Conservation (phyloP, 2,329 filamentous ascomycete species). For the Calonectria pauciramosa region DNA sequence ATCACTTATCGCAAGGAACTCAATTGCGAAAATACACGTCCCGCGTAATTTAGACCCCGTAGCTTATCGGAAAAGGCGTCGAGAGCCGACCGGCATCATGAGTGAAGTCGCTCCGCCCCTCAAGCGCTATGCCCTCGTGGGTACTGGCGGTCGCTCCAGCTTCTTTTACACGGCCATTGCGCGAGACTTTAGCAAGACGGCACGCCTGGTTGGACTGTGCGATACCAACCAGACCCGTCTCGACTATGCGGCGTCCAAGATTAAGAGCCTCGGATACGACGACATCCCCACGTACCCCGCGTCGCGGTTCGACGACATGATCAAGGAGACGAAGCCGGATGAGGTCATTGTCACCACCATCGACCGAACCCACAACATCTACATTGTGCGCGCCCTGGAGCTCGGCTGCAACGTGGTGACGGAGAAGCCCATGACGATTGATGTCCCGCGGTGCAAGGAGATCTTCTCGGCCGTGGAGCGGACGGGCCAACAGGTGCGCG, state of each 20-base stretch:
- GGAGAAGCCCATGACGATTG: conserved; percentile 76
- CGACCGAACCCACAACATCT: conserved; percentile 72
- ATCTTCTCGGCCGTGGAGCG: conserved; percentile 56
- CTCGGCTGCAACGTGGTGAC: conserved; percentile 72
- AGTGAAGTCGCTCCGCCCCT: not conserved
- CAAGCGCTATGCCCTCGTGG: conserved; percentile 69
- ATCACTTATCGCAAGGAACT: not conserved
- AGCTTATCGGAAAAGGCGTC: not conserved
- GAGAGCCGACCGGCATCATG: not conserved
- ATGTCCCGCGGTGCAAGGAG: conserved; percentile 65
- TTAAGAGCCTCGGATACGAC: conserved; percentile 60
- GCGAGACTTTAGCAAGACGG: conserved; percentile 63
- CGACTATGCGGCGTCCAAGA: conserved; percentile 66
- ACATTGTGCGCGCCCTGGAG: conserved; percentile 71
- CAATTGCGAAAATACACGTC: not conserved
- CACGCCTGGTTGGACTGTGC: conserved; percentile 68
- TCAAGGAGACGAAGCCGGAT: conserved; percentile 68
- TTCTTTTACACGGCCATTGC: conserved; percentile 74
- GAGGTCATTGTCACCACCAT: conserved; percentile 75
- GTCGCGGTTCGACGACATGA: conserved; percentile 70
- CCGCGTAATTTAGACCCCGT: not conserved
- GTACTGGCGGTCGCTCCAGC: conserved; percentile 69
- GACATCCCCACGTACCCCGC: conserved; percentile 68
- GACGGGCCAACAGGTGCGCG: conserved; percentile 62
- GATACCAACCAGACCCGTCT: conserved; percentile 73